Conservation (phyloP, 2,329 filamentous ascomycete genomes). For the Colletotrichum australisinense region DNA sequence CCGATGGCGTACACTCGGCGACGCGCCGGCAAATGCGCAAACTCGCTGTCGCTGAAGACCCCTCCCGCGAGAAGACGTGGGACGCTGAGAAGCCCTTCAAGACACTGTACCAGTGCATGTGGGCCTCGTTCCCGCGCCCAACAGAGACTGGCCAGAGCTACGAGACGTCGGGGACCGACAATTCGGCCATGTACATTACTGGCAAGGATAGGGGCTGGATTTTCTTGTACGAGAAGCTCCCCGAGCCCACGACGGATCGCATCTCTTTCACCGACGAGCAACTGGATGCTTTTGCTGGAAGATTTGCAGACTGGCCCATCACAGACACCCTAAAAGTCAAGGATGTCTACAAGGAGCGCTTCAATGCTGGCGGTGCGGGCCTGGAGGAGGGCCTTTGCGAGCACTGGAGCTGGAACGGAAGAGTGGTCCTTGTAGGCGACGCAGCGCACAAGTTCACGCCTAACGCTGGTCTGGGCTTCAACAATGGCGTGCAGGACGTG, state of each 20-base stretch:
- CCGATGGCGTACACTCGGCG: constrained; percentile 55
- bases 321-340: constrained; percentile 41
- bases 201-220: constrained; percentile 45
- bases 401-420: constrained; percentile 48
- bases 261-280: constrained; percentile 42
- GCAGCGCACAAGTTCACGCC: constrained; percentile 52
- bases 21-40: constrained; percentile 48
- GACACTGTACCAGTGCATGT: constrained; percentile 47
- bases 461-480: constrained; percentile 47
- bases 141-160: constrained; percentile 40
- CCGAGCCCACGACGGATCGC: constrained; percentile 40
- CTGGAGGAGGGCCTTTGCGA: constrained; percentile 51
- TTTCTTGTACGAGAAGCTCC: constrained; percentile 47
- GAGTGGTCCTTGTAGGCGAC: constrained; percentile 50
- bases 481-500: constrained; percentile 49
- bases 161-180: constrained; percentile 45
- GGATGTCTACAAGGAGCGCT: constrained; percentile 43
- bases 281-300: constrained; percentile 38
- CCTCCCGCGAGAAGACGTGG: constrained; percentile 17
- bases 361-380: constrained; percentile 43
- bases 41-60: constrained; percentile 39
- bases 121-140: constrained; percentile 45
- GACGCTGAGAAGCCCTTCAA: constrained; percentile 32
- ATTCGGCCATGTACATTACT: constrained; percentile 44
- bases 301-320: constrained; percentile 43